Evolutionary conservation across 257 asterid genomes (phyloP).

Genomic region (Verbena officinalis): DNA sequence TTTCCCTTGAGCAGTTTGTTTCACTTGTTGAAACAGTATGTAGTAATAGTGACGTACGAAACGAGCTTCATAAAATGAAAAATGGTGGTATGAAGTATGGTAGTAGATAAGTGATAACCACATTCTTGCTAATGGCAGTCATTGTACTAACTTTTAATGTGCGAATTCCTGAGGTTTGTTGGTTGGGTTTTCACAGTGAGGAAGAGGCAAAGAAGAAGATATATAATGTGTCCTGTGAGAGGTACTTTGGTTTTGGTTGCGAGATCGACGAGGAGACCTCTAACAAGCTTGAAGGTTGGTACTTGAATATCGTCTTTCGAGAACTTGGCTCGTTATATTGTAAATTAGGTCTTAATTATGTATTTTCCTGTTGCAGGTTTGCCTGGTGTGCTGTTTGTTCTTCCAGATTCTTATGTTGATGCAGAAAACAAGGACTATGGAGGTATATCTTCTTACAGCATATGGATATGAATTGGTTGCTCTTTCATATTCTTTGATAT

Average conservation of each 20-base stretch:
- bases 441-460: slow-evolving; percentile 44
- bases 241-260: slow-evolving; percentile 95
- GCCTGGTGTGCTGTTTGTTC: slow-evolving; percentile 95
- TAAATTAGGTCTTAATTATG: background rate
- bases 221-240: slow-evolving; percentile 88
- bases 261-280: slow-evolving; percentile 97
- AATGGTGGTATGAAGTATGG: background rate
- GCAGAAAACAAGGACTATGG: slow-evolving; percentile 97
- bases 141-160: background rate
- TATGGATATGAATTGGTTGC: background rate
- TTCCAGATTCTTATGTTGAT: slow-evolving; percentile 98
- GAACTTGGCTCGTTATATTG: background rate
- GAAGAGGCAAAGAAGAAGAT: slow-evolving; percentile 95
- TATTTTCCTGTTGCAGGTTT: too few relatives aligned
- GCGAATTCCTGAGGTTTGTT: slow-evolving; percentile 1
- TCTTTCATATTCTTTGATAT: background rate
- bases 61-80: background rate
- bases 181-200: slow-evolving; percentile 45
- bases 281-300: slow-evolving; percentile 91
- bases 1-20: too few relatives aligned
- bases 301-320: background rate
- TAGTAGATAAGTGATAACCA: background rate
- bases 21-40: background rate
- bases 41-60: background rate
- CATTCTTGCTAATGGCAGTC: background rate